Conservation (phyloP, 306 rosid genomes). For the Ormosia semicastrata region DNA sequence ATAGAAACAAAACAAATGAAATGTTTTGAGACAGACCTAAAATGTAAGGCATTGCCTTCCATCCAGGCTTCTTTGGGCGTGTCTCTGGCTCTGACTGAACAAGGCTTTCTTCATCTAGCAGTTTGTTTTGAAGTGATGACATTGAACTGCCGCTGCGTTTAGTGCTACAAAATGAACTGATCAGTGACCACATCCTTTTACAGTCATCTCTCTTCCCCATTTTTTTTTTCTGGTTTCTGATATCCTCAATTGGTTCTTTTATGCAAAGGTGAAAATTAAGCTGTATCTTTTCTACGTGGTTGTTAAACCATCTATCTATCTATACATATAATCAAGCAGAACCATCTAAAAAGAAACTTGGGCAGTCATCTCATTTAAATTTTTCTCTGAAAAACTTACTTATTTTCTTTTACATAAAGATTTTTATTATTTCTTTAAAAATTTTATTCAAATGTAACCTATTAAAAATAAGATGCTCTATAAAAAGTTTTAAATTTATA, state of each 20-base stretch:
- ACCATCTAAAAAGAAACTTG: no score
- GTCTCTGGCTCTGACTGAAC: not conserved
- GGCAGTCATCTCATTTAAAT: no score
- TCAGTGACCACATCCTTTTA: not conserved
- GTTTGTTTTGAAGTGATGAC: slow-evolving; percentile 4
- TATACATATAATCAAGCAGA: not conserved
- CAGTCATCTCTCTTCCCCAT: not conserved
- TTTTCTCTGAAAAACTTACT: no score
- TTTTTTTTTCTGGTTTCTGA: not conserved
- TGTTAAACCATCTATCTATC: not conserved
- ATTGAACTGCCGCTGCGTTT: not conserved
- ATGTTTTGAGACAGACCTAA: not conserved
- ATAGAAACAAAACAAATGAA: not conserved
- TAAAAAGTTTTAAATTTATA: no score
- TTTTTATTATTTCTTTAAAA: no score
- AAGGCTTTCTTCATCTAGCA: slow-evolving; percentile 28
- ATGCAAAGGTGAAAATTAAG: not conserved
- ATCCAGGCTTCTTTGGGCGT: slow-evolving; percentile 23
- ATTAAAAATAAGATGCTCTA: no score
- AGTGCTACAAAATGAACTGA: not conserved
- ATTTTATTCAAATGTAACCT: no score
- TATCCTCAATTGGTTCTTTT: not conserved
- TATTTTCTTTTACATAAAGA: no score
- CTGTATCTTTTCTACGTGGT: no score
- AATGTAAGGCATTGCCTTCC: slow-evolving; percentile 42